Evolutionary conservation across 2,329 filamentous ascomycete species (phyloP).

Genomic region (Aspergillus quadrilineatus): DNA sequence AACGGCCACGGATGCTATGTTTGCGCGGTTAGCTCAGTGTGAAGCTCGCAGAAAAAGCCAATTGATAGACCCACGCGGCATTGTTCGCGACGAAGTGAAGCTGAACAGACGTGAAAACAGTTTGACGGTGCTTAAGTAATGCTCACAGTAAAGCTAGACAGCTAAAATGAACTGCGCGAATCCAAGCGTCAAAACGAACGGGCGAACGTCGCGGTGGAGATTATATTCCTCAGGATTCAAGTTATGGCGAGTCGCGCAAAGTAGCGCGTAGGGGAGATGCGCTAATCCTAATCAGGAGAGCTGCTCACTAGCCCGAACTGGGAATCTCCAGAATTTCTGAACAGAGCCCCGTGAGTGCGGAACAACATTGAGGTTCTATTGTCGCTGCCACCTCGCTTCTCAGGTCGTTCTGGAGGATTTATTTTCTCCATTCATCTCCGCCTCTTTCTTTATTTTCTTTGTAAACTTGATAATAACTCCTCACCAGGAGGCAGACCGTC

Average conservation of each 20-base stretch:
- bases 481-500: slow-evolving; percentile 38
- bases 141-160: neutral
- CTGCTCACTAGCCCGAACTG: slow-evolving; percentile 41
- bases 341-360: slow-evolving; percentile 22
- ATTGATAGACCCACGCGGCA: slow-evolving; percentile 42
- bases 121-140: slow-evolving; percentile 24
- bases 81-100: slow-evolving; percentile 25
- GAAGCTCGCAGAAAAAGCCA: slow-evolving; percentile 8
- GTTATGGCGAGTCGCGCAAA: slow-evolving; percentile 27
- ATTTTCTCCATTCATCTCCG: slow-evolving; percentile 14
- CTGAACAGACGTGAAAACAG: slow-evolving; percentile 32
- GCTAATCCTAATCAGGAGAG: slow-evolving; percentile 38
- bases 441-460: slow-evolving; percentile 10
- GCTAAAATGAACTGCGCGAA: neutral
- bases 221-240: slow-evolving; percentile 11
- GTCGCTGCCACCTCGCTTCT: slow-evolving; percentile 23
- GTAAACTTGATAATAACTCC: neutral
- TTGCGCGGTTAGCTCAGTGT: slow-evolving; percentile 16
- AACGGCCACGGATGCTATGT: slow-evolving; percentile 32
- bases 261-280: slow-evolving; percentile 25
- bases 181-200: neutral
- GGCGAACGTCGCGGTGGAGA: neutral
- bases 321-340: slow-evolving; percentile 38
- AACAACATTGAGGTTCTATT: slow-evolving; percentile 21
- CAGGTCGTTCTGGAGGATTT: slow-evolving; percentile 13